A percentile compares a stretch with the other conserved stretches of the same genome.
Evolutionary conservation across 768 basidiomycete genomes (phyloP).

Genomic region (Lentinula sp.): DNA sequence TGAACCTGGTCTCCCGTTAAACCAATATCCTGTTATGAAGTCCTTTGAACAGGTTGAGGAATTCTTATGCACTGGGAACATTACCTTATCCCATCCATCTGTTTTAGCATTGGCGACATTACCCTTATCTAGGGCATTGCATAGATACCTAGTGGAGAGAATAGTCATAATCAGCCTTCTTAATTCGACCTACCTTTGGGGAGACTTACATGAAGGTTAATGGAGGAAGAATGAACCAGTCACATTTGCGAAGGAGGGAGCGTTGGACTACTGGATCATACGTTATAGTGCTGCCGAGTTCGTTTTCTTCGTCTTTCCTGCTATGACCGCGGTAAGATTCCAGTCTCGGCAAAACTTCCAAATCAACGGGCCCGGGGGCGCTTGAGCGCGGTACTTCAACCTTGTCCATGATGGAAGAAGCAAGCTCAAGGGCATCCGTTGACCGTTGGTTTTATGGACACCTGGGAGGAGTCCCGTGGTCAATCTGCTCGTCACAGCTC

Average conservation of each 20-base stretch:
- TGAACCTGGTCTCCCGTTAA: slow-evolving; percentile 39
- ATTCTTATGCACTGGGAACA: not conserved
- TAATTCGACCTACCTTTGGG: not conserved
- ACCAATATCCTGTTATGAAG: slow-evolving; percentile 30
- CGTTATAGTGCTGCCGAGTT: not conserved
- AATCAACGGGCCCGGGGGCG: not conserved
- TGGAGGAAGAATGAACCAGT: slow-evolving; percentile 35
- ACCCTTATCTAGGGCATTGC: slow-evolving; percentile 44
- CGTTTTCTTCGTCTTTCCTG: not conserved
- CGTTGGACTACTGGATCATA: slow-evolving; percentile 5
- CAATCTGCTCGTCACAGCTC: not conserved
- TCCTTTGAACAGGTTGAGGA: not conserved
- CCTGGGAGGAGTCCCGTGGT: not conserved
- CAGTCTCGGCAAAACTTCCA: not conserved
- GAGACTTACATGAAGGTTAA: slow-evolving; percentile 33
- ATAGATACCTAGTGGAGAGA: slow-evolving; percentile 31
- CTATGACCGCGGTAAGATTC: not conserved
- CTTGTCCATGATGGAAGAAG: slow-evolving; percentile 1
- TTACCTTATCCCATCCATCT: slow-evolving; percentile 38
- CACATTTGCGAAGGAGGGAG: slow-evolving; percentile 32
- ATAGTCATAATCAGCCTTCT: not conserved
- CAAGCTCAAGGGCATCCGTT: not conserved
- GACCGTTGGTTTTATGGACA: not conserved
- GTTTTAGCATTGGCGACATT: slow-evolving; percentile 51
- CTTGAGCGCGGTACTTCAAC: not conserved